Base-by-base conservation (phyloP, 495 filamentous ascomycete genomes). In the Letharia lupina region DNA sequence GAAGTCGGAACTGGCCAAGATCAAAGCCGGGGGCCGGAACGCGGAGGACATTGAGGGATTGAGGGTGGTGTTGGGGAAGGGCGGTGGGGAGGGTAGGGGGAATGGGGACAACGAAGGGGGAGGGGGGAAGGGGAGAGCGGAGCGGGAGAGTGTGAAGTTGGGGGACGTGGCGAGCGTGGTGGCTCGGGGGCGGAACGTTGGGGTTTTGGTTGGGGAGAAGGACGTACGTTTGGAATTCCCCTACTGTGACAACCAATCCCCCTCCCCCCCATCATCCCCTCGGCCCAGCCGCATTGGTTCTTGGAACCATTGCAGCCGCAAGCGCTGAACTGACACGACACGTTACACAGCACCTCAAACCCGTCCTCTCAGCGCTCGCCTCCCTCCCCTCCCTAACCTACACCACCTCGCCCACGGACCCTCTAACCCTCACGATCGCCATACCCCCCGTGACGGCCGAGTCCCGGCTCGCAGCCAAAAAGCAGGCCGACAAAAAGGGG, bases 401-500 rank as follows among this genome's bases (percentile, higher is more conserved):
- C 9, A 37, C 60, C 68, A 16, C 60, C 50, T 71, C 69, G 35
- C 68, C 56, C 47, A 63, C 62, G 10, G 67, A 71, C 16, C 60
- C 73, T 8, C 59, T 73, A 12, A 66, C 70, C 11, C 42, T 70
- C 47, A 57, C 56, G 15, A 48, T 72, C 33, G 40, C 66, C 35
- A 64, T 72, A 39, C 70, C 68, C 1, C 71, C 71, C 8, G 61
- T 63, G 2, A 72, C 86, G 72, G 82, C 86, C 8, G 89, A 88
- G 70, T 93, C 84, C 1, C 79, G 77, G 0, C 73, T 64, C 47
- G 72, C 50, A 12, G 79, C 62, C 18, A 64, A 72, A 1, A 67
- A 23, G 61, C 16, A 13, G n/a, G 69, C 45, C 3, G 48, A 23
- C 65, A 70, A 40, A 58, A 60, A 18, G 62, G 71, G 16, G 65